Evolutionary conservation across 2,329 filamentous ascomycete species (phyloP), one percentile per base, ranked within the genome.

Genomic region (Aspergillus candidus): DNA sequence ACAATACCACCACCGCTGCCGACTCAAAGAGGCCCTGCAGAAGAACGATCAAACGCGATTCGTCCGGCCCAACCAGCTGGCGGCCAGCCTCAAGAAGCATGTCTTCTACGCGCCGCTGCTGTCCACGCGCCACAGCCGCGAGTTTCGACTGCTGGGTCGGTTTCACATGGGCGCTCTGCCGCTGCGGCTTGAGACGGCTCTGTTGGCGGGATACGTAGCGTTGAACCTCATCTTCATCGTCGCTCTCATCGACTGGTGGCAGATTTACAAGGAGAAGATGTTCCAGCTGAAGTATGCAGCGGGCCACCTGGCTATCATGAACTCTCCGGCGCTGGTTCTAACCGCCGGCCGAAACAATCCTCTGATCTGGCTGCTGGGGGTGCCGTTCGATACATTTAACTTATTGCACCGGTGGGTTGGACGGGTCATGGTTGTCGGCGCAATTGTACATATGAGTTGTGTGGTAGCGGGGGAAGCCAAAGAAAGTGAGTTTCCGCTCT

Each of bases 351-450:
- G 91, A 58, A 96, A 96, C 72, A 97, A 96, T 68, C 88, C 88
- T 3, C 74, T 95, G 41, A 94, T 96, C 58, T 65, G 72, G 4
- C 63, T 93, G 27, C 76, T 96, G 43, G 80, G 84, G 51, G 82
- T 96, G 59, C 88, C 86, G 58, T 97, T 95, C 67, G 91, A 97
- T 65, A 90, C 88, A 0, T 96, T 94, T 75, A 96, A 96, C 64
- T 80, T 91, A 10, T 72, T 90, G 46, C 87, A 93, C 66, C 80
- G 87, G 49, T 93, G 86, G 86, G 78, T 86, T 49, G 87, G 86
- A 15, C 78, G 87, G 18, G 77, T 88, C 32, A 79, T 86, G 27
- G 77, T 86, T 11, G 45, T 82, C 7, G 83, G 90, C 61, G 70
- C 78, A 6, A 55, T 88, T 36, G 71, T 86, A 17, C 88, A 94